Percentiles rank a stretch among this genome's conserved stretches.
Evolutionary conservation across 306 rosid genomes (phyloP).

Genomic region (Cucurbita moschata): DNA sequence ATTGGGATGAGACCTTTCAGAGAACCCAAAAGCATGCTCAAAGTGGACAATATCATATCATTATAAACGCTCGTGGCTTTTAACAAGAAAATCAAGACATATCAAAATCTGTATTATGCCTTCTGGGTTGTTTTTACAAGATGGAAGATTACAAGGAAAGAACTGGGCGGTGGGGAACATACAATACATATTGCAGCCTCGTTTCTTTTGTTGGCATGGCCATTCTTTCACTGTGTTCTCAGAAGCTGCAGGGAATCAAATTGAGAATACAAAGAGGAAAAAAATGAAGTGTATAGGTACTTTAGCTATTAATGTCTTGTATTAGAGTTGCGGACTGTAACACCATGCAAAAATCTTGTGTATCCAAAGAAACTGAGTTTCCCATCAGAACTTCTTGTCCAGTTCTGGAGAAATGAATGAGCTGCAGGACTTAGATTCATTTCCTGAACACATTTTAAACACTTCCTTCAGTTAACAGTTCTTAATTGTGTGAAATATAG

Average conservation of each 20-base stretch:
- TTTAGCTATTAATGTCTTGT: neutral
- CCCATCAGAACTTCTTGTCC: conserved; percentile 77
- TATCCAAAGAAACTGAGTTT: conserved; percentile 78
- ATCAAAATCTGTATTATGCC: neutral
- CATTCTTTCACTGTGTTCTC: neutral
- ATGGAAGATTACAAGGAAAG: neutral
- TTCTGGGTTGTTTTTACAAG: neutral
- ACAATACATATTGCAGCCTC: neutral
- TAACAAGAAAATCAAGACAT: no score
- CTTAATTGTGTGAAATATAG: neutral
- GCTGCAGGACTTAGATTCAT: conserved; percentile 72
- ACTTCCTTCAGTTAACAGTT: neutral
- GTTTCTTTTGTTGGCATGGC: neutral
- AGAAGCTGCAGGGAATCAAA: neutral
- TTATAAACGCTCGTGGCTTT: no score
- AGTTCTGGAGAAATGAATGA: conserved; percentile 51
- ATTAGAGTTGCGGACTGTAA: conserved; percentile 21
- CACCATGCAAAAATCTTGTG: conserved; percentile 82
- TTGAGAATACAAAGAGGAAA: neutral
- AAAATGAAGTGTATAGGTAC: neutral
- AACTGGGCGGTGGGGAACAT: neutral
- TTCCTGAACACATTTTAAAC: conserved; percentile 43
- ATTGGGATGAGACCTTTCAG: no score
- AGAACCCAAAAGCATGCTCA: no score
- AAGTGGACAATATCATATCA: no score